phyloP scores from a whole-genome alignment of 2,329 filamentous ascomycete species.

The Monilinia fructigena region DNA sequence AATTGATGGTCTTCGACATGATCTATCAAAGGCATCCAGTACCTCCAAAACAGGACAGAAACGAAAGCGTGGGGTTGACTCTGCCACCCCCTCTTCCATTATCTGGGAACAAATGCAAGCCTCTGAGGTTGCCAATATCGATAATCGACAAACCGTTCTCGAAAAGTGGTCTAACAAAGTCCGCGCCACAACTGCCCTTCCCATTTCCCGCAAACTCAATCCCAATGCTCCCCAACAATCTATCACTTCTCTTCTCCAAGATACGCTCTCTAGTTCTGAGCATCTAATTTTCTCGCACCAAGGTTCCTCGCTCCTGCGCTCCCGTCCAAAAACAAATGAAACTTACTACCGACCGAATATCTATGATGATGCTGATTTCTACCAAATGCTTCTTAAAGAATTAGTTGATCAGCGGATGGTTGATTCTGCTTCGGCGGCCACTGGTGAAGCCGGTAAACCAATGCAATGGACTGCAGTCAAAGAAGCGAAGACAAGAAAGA shows the following conservation, averaged over 20 bases:
- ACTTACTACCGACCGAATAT: constrained; percentile 60
- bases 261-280: constrained; percentile 65
- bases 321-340: constrained; percentile 63
- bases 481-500: constrained; percentile 76
- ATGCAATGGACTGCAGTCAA: constrained; percentile 64
- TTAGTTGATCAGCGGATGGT: constrained; percentile 84
- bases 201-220: constrained; percentile 58
- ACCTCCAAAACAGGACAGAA: constrained; percentile 54
- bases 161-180: constrained; percentile 91
- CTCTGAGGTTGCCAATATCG: constrained; percentile 58
- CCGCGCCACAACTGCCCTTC: constrained; percentile 56
- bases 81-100: constrained; percentile 57
- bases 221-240: constrained; percentile 54
- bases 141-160: constrained; percentile 68
- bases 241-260: constrained; percentile 65
- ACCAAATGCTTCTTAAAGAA: constrained; percentile 88
- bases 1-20: constrained; percentile 66
- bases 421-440: constrained; percentile 53
- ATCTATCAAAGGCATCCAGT: constrained; percentile 52
- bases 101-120: constrained; percentile 72
- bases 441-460: constrained; percentile 42
- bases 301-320: constrained; percentile 72
- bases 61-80: constrained; percentile 55
- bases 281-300: constrained; percentile 66
- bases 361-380: constrained; percentile 95